These are phyloP conservation scores for Solanum okadae DNA, from an alignment of 257 asterid species.

Conservation along the genomic window DNA sequence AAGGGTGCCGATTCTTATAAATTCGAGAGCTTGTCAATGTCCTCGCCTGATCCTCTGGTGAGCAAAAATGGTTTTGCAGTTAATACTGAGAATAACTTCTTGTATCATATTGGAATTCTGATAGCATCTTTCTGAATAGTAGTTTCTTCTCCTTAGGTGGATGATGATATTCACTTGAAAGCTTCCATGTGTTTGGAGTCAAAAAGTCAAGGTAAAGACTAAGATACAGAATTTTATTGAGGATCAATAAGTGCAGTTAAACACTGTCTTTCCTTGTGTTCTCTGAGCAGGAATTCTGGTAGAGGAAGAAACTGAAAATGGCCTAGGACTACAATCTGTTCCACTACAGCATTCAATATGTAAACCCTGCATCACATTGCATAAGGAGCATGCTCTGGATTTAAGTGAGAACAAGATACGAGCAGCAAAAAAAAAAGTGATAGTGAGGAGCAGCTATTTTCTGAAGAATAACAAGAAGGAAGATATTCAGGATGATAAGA, in stretches of 20 bases:
- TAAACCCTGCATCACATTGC: slow-evolving; percentile 52
- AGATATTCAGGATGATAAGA: neutral
- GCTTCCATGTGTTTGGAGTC: slow-evolving; percentile 19
- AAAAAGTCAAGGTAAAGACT: slow-evolving; percentile 33
- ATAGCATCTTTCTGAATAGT: neutral
- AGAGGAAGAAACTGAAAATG: slow-evolving; percentile 7
- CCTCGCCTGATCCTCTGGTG: slow-evolving; percentile 6
- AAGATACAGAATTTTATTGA: neutral
- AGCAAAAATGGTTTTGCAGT: neutral
- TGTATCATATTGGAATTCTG: neutral
- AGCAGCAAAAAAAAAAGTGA: slow-evolving; percentile 3
- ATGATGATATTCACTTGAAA: slow-evolving; percentile 9
- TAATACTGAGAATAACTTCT: neutral
- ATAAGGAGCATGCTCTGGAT: slow-evolving; percentile 35
- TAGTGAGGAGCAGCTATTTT: slow-evolving; percentile 27
- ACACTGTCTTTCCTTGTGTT: neutral
- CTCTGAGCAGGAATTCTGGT: slow-evolving; percentile 20
- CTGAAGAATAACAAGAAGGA: slow-evolving; percentile 3
- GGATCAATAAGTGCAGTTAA: neutral
- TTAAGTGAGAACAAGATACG: slow-evolving; percentile 6
- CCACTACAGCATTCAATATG: slow-evolving; percentile 25
- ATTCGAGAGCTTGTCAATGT: slow-evolving; percentile 2
- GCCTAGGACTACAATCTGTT: slow-evolving; percentile 9
- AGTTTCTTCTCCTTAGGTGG: slow-evolving; percentile 24
- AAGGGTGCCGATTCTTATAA: slow-evolving; percentile 19